Percentiles rank a stretch among this genome's conserved stretches.
phyloP scores from a whole-genome alignment of 192 early-diverging fungal species.

The Gonapodya prolifera region DNA sequence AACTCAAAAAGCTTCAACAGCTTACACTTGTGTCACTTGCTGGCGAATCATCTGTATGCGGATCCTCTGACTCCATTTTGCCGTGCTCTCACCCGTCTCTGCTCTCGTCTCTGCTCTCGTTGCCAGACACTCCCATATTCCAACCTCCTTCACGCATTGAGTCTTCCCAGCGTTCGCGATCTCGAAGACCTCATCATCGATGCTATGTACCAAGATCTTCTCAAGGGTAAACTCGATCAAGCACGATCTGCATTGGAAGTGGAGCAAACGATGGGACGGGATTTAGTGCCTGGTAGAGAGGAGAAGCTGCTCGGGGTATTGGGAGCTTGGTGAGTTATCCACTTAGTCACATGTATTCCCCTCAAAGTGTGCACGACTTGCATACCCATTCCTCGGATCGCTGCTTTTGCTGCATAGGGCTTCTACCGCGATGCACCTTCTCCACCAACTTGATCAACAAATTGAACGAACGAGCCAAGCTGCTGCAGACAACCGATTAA shows the following conservation, averaged over 20 bases:
- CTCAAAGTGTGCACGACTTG: too few species aligned
- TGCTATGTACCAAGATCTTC: constrained; percentile 64
- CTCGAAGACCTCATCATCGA: constrained; percentile 83
- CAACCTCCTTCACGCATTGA: constrained; percentile 43
- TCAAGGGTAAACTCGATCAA: constrained; percentile 75
- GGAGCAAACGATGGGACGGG: constrained; percentile 71
- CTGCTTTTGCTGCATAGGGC: too few species aligned
- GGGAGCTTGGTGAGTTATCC: constrained; percentile 40
- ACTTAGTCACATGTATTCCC: too few species aligned
- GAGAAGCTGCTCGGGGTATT: constrained; percentile 39
- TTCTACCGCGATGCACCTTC: neutral
- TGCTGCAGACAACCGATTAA: neutral
- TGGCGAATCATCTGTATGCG: constrained; percentile 37
- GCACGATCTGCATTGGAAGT: constrained; percentile 58
- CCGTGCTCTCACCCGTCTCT: constrained; percentile 12
- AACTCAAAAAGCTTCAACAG: constrained; percentile 48
- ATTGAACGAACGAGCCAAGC: neutral
- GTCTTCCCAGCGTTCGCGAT: constrained; percentile 65
- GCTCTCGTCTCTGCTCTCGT: neutral
- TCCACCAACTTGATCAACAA: neutral
- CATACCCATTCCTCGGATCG: too few species aligned
- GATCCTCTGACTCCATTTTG: neutral
- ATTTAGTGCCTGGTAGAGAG: constrained; percentile 52
- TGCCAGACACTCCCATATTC: constrained; percentile 57
- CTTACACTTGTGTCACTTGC: constrained; percentile 70